A percentile compares a stretch with the other conserved stretches of the same genome.
These are phyloP conservation scores for Lentinula sp. DNA, from an alignment of 768 basidiomycete genomes.

Conservation along the genomic window DNA sequence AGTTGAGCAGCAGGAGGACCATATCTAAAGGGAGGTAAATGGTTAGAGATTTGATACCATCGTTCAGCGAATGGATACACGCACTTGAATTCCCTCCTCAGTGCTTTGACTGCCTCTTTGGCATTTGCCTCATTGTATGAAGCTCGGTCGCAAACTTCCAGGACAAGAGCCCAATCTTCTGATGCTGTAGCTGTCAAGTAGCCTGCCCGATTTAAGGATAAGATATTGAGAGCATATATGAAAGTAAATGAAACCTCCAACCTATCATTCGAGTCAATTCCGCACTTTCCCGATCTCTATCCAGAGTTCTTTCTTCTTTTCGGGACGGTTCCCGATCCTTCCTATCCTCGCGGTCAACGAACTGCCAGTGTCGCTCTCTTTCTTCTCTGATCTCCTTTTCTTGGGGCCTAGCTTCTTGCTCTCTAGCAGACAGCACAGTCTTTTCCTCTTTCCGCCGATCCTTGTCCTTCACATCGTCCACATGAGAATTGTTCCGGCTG, in stretches of 20 bases:
- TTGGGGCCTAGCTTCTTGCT: conserved; percentile 24
- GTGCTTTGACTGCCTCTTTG: conserved; percentile 78
- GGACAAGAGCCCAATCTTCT: conserved; percentile 76
- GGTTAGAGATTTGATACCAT: background rate
- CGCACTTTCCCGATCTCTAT: conserved; percentile 30
- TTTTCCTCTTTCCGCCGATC: conserved; percentile 11
- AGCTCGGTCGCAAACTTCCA: conserved; percentile 83
- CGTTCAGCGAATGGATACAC: background rate
- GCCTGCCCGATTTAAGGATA: conserved; percentile 30
- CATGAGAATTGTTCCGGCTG: conserved; percentile 34
- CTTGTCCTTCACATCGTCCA: conserved; percentile 17
- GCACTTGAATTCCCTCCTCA: conserved; percentile 83
- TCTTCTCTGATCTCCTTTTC: conserved; percentile 28
- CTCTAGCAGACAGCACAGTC: conserved; percentile 24
- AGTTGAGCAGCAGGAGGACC: conserved; percentile 73
- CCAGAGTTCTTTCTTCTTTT: conserved; percentile 29
- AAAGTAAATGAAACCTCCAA: conserved; percentile 19
- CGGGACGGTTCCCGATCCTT: conserved; percentile 19
- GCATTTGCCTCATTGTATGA: conserved; percentile 66
- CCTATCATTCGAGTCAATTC: conserved; percentile 72
- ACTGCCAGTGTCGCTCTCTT: conserved; percentile 26
- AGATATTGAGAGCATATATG: background rate
- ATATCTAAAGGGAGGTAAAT: conserved; percentile 35
- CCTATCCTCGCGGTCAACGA: conserved; percentile 10
- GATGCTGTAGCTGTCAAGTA: conserved; percentile 73